Evolutionary conservation across 2,329 filamentous ascomycete genomes (phyloP), one percentile per base, ranked within the genome.

Genomic region (Balansia obtecta): DNA sequence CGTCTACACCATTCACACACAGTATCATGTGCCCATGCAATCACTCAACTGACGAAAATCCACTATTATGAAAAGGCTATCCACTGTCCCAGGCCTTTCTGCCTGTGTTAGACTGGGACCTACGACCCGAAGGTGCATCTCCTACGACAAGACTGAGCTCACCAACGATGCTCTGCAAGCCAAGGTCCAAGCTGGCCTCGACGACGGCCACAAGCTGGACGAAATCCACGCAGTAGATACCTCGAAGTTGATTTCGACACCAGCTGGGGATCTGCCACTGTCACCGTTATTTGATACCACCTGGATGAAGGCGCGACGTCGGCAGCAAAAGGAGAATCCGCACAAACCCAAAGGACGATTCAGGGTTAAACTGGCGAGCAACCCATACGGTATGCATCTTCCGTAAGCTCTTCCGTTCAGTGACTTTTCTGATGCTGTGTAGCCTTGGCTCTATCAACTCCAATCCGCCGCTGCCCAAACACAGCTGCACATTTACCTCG

Each of bases 371-470:
- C 66, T 88, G 1, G 68, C 68, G 32, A 71, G 71, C 38, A 89
- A 86, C 55, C 71, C 82, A 2, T 88, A 78, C 56, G 85, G 82
- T 85, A 30, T 16, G 16, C 16, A 4, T n/a, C 12, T 8, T 13
- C 12, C n/a, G 12, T 12, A 33, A 18, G 9, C 11, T 16, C 10
- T 16, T 16, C 30, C 2, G 10, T 6, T 27, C 13, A 30, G 50
- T 53, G 47, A 46, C 40, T 20, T 39, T 49, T 45, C 56, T 59
- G 33, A 59, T 44, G 22, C n/a, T n/a, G 4, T 44, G 22, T 50
- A 85, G 83, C 84, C 3, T 73, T 73, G 43, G 77, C 80, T 7
- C 73, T 89, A 20, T 76, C 77, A 32, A 76, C 76, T 0, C 78
- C 80, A 0, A 51, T 83, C 20, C 79, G 85, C 49, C 57, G 62